Evolutionary conservation across 2,329 filamentous ascomycete species (phyloP).

Genomic region (Clarireedia homoeocarpa): DNA sequence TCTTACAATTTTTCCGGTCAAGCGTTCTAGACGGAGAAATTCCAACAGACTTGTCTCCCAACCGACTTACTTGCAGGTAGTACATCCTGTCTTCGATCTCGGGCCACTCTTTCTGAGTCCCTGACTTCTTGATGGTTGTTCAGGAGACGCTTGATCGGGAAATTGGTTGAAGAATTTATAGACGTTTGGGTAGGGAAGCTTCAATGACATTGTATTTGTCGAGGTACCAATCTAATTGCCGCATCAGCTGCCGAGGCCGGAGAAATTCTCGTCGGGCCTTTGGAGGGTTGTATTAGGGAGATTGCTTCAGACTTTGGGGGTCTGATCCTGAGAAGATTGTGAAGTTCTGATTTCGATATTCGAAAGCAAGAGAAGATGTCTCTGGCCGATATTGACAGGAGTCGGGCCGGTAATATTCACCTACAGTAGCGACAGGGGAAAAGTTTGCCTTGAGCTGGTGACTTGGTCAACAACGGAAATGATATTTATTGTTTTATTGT

Average conservation of each 20-base stretch:
- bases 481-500: conserved; percentile 11
- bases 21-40: conserved; percentile 1
- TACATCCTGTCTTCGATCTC: conserved; percentile 28
- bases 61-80: conserved; percentile 29
- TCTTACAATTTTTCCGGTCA: background rate
- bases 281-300: conserved; percentile 1
- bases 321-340: background rate
- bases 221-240: conserved; percentile 10
- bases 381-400: conserved; percentile 5
- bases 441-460: background rate
- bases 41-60: background rate
- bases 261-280: conserved; percentile 2
- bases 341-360: background rate
- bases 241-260: conserved; percentile 12
- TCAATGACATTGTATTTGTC: conserved; percentile 26
- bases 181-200: conserved; percentile 28
- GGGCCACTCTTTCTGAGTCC: conserved; percentile 29
- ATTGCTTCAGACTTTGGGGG: background rate
- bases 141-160: conserved; percentile 26
- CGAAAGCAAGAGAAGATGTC: background rate
- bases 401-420: conserved; percentile 6
- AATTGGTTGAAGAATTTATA: conserved; percentile 31
- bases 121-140: conserved; percentile 27
- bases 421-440: background rate
- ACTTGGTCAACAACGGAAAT: conserved; percentile 3